Evolutionary conservation across 441 rosid species (phyloP).

Genomic region (Erodium chrysanthum): DNA sequence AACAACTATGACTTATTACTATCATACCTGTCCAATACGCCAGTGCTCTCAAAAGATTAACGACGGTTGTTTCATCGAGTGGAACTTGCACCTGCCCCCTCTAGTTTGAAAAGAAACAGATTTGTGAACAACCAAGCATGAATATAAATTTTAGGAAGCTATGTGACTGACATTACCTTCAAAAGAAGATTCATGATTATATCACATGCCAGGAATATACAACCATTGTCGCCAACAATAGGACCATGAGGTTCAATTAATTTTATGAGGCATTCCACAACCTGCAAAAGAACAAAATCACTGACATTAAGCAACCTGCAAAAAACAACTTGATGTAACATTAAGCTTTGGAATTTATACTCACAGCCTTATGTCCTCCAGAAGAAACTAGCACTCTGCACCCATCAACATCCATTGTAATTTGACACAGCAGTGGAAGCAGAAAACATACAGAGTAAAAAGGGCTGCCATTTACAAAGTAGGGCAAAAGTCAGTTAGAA

Average conservation of each 20-base stretch:
- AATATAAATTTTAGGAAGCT: constrained; percentile 4
- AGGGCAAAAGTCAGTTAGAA: constrained; percentile 16
- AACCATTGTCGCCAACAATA: constrained; percentile 32
- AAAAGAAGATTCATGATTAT: constrained; percentile 67
- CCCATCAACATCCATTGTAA: constrained; percentile 62
- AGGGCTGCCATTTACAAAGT: constrained; percentile 42
- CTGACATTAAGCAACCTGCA: constrained; percentile 5
- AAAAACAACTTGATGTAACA: neutral
- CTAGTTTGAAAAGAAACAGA: constrained; percentile 26
- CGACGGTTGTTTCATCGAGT: constrained; percentile 33
- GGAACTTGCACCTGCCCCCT: constrained; percentile 38
- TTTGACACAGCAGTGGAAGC: constrained; percentile 85
- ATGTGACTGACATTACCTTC: constrained; percentile 43
- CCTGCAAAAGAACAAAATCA: constrained; percentile 34
- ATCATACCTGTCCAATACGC: constrained; percentile 61
- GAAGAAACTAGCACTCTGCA: constrained; percentile 51
- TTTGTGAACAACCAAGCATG: constrained; percentile 10
- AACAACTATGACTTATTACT: neutral
- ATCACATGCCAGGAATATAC: constrained; percentile 78
- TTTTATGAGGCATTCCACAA: constrained; percentile 56
- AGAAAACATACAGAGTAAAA: constrained; percentile 66
- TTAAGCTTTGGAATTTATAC: constrained; percentile 19
- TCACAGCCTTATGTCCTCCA: constrained; percentile 55
- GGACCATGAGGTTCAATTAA: constrained; percentile 31
- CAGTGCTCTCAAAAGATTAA: constrained; percentile 55